phyloP scores from a whole-genome alignment of 768 basidiomycete species.

The Lepiota brunneoincarnata region DNA sequence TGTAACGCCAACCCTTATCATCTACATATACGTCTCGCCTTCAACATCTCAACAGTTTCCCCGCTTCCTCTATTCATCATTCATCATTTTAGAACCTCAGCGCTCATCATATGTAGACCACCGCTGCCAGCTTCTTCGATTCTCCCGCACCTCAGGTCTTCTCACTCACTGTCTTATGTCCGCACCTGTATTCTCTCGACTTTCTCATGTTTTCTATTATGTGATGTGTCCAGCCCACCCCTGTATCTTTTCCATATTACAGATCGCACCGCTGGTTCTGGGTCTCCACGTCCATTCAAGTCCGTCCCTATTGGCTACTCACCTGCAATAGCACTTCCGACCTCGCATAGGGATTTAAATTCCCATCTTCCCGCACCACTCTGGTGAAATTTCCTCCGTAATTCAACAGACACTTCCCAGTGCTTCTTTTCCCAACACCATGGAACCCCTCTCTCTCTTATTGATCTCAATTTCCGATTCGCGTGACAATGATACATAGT shows the following conservation, averaged over 20 bases:
- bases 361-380: neutral
- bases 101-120: slow-evolving; percentile 3
- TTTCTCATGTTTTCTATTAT: slow-evolving; percentile 3
- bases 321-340: neutral
- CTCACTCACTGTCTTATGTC: neutral
- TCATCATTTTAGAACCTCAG: slow-evolving; percentile 14
- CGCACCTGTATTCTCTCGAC: neutral
- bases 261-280: neutral
- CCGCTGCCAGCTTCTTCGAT: neutral
- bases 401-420: too few relatives aligned
- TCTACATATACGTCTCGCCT: slow-evolving; percentile 16
- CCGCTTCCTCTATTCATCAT: slow-evolving; percentile 7
- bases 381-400: too few relatives aligned
- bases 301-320: neutral
- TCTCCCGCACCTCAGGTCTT: neutral
- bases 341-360: slow-evolving; percentile 2
- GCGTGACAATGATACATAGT: too few relatives aligned
- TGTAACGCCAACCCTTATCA: slow-evolving; percentile 20
- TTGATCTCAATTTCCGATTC: too few relatives aligned
- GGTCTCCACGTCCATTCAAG: neutral
- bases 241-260: neutral
- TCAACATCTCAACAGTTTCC: neutral
- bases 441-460: too few relatives aligned
- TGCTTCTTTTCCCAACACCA: too few relatives aligned
- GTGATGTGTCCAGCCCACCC: slow-evolving; percentile 1